Base-by-base conservation (phyloP, 2,329 filamentous ascomycete genomes). In the Ophiocordyceps australis region DNA sequence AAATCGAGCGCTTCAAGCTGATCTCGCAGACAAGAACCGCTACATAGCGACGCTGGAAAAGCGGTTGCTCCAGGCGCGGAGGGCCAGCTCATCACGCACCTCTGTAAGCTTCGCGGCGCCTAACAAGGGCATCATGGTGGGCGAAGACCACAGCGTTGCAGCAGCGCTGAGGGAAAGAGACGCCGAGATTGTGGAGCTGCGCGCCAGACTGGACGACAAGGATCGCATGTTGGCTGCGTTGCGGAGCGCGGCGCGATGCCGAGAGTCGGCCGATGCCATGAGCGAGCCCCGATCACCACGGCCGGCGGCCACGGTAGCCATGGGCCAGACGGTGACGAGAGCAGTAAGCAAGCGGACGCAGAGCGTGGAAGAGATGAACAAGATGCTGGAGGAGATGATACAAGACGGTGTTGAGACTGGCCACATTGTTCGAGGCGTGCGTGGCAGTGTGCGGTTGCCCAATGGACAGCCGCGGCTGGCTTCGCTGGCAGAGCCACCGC, bases 41-140 rank as follows among this genome's bases (percentile, higher is more conserved):
- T 98, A 98, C 48, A 95, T 95, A 38, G 67, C 78, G 16, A 95
- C 89, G 0, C 55, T 98, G 9, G 89, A 98, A 54, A 91, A 91
- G 50, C 71, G 89, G 15, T 59, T 98, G 2, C 59, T 95, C 18
- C 89, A 98, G 43, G 89, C 89, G 20, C 67, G 89, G 21, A 66
- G 86, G 24, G 82, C 83, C 1, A 94, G 85, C 50, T 83, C 92
- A 28, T 86, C 82, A 7, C 73, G 86, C 12, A 72, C 86, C 9
- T 92, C 83, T 5, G 68, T 78, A 31, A 76, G 76, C 1, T 67
- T 85, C 33, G 62, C 61, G 28, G 61, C 57, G 2, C 54, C 60
- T 20, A 69, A 64, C 41, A 70, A 68, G 39, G 64, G 56, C 28
- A 77, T 66, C 43, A 66, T 71, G 55, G 71, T 75, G n/a, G 70